These are phyloP conservation scores for Neoscytalidium dimidiatum DNA, from an alignment of 2,329 filamentous ascomycete species.

Conservation along the genomic window DNA sequence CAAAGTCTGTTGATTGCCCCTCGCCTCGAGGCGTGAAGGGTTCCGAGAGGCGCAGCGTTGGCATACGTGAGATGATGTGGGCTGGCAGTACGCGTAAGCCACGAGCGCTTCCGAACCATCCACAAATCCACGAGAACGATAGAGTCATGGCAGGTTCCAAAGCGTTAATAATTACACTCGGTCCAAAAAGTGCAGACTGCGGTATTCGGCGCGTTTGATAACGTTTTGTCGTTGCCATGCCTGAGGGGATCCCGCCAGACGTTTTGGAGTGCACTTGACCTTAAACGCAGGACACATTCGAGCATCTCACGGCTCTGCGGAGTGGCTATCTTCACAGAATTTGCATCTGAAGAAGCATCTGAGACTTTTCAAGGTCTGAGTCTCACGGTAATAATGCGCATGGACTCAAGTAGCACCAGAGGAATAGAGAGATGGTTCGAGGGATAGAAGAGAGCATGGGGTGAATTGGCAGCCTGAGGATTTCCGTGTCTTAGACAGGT, in stretches of 20 bases:
- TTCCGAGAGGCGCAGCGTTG: not conserved
- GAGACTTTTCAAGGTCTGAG: not conserved
- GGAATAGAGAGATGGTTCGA: not conserved
- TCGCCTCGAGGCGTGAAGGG: not conserved
- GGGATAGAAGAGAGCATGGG: not conserved
- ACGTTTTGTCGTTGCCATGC: too few species aligned
- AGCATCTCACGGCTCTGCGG: not conserved
- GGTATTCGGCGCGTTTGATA: too few species aligned
- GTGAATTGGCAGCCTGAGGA: not conserved
- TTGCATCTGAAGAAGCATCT: not conserved
- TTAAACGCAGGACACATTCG: not conserved
- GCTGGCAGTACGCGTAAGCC: not conserved
- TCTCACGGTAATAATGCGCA: not conserved
- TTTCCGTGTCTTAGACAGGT: slow-evolving; percentile 9
- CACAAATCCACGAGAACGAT: not conserved
- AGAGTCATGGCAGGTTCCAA: not conserved
- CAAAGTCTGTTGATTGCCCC: not conserved
- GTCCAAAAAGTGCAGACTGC: too few species aligned
- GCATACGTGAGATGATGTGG: not conserved
- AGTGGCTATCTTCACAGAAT: not conserved
- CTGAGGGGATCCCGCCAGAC: too few species aligned
- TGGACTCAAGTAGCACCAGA: not conserved
- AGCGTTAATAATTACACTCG: too few species aligned
- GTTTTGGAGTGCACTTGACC: not conserved
- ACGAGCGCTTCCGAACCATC: not conserved